These are phyloP conservation scores for Quercus dentata DNA, from an alignment of 306 rosid species.

Conservation along the genomic window DNA sequence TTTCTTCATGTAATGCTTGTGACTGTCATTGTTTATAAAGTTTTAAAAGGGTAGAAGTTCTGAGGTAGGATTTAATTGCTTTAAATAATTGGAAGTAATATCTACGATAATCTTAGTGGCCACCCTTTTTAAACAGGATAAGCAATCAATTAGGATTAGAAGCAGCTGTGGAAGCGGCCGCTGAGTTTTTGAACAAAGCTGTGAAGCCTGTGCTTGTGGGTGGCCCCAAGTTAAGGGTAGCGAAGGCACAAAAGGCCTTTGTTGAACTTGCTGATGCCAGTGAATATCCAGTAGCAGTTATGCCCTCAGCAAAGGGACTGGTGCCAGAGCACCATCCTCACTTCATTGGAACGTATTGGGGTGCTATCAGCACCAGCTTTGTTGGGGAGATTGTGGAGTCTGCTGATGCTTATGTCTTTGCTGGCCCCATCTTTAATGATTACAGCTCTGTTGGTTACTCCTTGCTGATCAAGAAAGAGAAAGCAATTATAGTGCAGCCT, in stretches of 20 bases:
- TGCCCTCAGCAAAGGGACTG: conserved; percentile 84
- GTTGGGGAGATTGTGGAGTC: conserved; percentile 89
- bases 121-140: conserved; percentile 28
- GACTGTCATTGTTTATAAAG: background rate
- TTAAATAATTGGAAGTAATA: background rate
- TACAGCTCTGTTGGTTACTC: conserved; percentile 95
- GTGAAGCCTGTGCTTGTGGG: conserved; percentile 84
- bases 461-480: conserved; percentile 68
- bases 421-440: conserved; percentile 85
- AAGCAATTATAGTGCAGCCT: conserved; percentile 60
- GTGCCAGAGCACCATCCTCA: conserved; percentile 73
- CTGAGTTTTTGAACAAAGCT: conserved; percentile 66
- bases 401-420: conserved; percentile 83
- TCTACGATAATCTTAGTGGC: background rate
- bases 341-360: conserved; percentile 85
- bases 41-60: background rate
- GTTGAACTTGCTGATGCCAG: conserved; percentile 70
- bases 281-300: conserved; percentile 71
- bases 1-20: background rate
- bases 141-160: conserved; percentile 76
- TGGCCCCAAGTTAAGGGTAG: conserved; percentile 73
- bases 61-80: background rate
- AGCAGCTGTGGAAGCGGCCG: conserved; percentile 87
- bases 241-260: conserved; percentile 65
- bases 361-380: conserved; percentile 71